Evolutionary conservation across 1,284 basidiomycete genomes (phyloP).

Genomic region (Ganoderma boninense): DNA sequence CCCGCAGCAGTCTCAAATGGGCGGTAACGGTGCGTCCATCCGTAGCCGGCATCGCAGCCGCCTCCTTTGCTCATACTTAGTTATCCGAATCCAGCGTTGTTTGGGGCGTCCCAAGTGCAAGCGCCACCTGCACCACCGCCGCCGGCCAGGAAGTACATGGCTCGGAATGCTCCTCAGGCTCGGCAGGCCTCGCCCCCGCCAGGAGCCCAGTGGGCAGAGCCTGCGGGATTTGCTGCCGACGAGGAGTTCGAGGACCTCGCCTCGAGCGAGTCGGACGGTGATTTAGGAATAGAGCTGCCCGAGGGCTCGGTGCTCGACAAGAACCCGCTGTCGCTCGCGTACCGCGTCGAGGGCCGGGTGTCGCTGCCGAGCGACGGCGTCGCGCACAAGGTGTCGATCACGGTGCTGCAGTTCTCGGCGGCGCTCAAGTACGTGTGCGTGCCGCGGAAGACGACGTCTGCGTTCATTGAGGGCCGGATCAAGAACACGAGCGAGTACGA

Average conservation of each 20-base stretch:
- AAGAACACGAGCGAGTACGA: slow-evolving; percentile 62
- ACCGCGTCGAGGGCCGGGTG: slow-evolving; percentile 54
- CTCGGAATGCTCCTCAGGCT: no score
- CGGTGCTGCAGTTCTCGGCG: slow-evolving; percentile 55
- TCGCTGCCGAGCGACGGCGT: slow-evolving; percentile 61
- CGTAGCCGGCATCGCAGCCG: no score
- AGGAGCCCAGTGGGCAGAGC: neutral
- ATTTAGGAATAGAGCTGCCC: neutral
- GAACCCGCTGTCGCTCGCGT: slow-evolving; percentile 58
- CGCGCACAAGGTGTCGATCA: slow-evolving; percentile 62
- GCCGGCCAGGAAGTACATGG: no score
- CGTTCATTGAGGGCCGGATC: slow-evolving; percentile 54
- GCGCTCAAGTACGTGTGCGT: slow-evolving; percentile 57
- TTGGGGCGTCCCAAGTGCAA: neutral
- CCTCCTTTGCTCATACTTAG: neutral
- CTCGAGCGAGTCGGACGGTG: neutral
- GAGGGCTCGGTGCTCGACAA: slow-evolving; percentile 8
- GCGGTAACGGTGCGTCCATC: neutral
- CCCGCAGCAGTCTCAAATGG: no score
- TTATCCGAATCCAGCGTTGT: neutral
- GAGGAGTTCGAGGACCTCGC: neutral
- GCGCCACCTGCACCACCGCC: no score
- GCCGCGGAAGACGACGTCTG: slow-evolving; percentile 55
- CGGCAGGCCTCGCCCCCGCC: no score
- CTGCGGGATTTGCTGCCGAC: neutral